These are phyloP conservation scores for Paecilomyces niveus DNA, from an alignment of 2,329 filamentous ascomycete species.

Conservation along the genomic window DNA sequence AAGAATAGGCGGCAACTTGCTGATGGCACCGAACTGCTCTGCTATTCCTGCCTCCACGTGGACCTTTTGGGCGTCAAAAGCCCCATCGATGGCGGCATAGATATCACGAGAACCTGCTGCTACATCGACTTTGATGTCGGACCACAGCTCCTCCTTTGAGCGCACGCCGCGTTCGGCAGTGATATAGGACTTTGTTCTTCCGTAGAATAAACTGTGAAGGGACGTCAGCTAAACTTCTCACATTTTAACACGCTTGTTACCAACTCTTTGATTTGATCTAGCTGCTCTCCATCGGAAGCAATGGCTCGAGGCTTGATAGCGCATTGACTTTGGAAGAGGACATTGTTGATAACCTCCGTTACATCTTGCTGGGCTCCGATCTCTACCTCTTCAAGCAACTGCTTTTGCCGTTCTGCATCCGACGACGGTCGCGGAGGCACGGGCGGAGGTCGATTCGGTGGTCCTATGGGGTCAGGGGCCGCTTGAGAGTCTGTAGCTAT, in stretches of 20 bases:
- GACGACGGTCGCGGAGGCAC: conserved; percentile 48
- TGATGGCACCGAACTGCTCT: conserved; percentile 63
- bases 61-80: conserved; percentile 73
- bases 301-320: conserved; percentile 68
- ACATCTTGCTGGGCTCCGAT: conserved; percentile 82
- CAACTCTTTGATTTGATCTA: conserved; percentile 67
- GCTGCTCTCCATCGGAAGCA: conserved; percentile 65
- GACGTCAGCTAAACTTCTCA: conserved; percentile 5
- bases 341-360: conserved; percentile 88
- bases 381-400: conserved; percentile 45
- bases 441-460: conserved; percentile 48
- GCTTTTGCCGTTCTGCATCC: conserved; percentile 25
- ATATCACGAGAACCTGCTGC: conserved; percentile 57
- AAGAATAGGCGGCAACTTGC: conserved; percentile 71
- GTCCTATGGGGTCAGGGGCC: conserved; percentile 18
- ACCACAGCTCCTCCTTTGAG: conserved; percentile 52
- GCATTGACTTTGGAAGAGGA: conserved; percentile 82
- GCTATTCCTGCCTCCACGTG: conserved; percentile 56
- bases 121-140: conserved; percentile 57
- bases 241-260: conserved; percentile 16
- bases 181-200: conserved; percentile 38
- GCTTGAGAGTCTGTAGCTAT: conserved; percentile 3
- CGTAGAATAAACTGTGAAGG: conserved; percentile 42
- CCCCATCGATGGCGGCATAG: conserved; percentile 76
- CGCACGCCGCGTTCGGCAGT: conserved; percentile 40